These are phyloP conservation scores for Sporisorium reilianum DNA, from an alignment of 1,284 basidiomycete species.

Conservation along the genomic window DNA sequence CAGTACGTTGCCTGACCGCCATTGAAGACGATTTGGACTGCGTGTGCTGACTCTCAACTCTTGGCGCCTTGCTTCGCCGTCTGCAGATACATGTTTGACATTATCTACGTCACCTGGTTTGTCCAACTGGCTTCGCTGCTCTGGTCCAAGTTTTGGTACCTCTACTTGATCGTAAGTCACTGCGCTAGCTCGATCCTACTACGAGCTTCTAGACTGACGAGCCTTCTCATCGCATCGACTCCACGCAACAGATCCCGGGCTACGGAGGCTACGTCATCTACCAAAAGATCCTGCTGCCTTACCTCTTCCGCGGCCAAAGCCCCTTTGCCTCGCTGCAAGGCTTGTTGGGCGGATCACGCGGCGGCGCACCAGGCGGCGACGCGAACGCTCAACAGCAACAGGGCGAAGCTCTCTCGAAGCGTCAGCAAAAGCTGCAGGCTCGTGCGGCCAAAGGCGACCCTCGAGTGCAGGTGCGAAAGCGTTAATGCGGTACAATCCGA, in stretches of 20 bases:
- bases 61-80: background rate
- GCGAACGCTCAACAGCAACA: slow-evolving; percentile 25
- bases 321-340: slow-evolving; percentile 39
- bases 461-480: slow-evolving; percentile 52
- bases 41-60: background rate
- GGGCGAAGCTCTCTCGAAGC: slow-evolving; percentile 51
- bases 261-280: slow-evolving; percentile 66
- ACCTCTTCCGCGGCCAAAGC: slow-evolving; percentile 57
- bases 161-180: slow-evolving; percentile 65
- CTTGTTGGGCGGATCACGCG: slow-evolving; percentile 8
- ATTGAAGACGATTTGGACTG: background rate
- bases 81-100: slow-evolving; percentile 69
- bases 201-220: no score
- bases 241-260: slow-evolving; percentile 64
- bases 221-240: background rate
- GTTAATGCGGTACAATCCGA: slow-evolving; percentile 5
- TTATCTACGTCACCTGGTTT: slow-evolving; percentile 70
- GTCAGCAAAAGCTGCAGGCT: slow-evolving; percentile 67
- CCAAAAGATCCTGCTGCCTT: slow-evolving; percentile 62
- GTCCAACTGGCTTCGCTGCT: slow-evolving; percentile 67
- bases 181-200: no score
- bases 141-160: slow-evolving; percentile 65
- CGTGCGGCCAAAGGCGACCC: slow-evolving; percentile 60
- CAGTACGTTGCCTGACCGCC: slow-evolving; percentile 43
- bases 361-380: slow-evolving; percentile 6